Evolutionary conservation across 139 green algal species (phyloP), one percentile per base, ranked within the genome.

Genomic region (Coccomyxa sp.): DNA sequence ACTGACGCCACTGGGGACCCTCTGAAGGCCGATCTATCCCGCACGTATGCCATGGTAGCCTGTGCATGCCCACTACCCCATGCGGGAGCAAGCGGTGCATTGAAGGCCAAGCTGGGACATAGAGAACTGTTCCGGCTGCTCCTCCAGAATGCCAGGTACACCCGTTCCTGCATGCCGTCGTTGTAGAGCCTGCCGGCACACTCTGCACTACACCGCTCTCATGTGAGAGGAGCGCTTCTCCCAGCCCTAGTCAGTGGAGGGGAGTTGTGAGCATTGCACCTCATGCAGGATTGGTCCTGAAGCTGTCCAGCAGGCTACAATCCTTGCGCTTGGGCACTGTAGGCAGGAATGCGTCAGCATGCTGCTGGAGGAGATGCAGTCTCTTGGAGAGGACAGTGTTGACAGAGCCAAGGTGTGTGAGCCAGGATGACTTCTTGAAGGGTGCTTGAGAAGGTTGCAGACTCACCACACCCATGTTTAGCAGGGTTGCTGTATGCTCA

Each of bases 321-420:
- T 90, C 39, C 74, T 96, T 80, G 91, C 91, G 0, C 78, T 97
- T 75, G 93, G 93, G 8, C 84, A 89, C 77, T 73, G 82, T 34
- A 82, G 92, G 73, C 71, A 82, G 5, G 85, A 89, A n/a, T 81
- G 85, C 75, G 86, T 88, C 38, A 69, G 64, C 35, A 50, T 87
- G 29, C 70, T 95, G 41, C 36, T 89, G 37, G 73, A 84, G 38
- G 91, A 95, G 83, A n/a, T 89, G 16, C 36, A 55, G 29, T 39
- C 76, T 40, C 78, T 91, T 33, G 71, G 78, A 6, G 91, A 95
- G 1, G 91, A 95, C 68, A 73, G 35, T 14, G 72, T 12, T 27
- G 81, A 78, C 41, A 34, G 54, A 6, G 55, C 71, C 78, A 82
- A 70, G 41, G 78, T 82, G 39, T 37, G 2, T 3, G n/a, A n/a